Percentiles rank a stretch among this genome's conserved stretches.
phyloP scores from a whole-genome alignment of 306 rosid species.

The Cucumis hystrix region DNA sequence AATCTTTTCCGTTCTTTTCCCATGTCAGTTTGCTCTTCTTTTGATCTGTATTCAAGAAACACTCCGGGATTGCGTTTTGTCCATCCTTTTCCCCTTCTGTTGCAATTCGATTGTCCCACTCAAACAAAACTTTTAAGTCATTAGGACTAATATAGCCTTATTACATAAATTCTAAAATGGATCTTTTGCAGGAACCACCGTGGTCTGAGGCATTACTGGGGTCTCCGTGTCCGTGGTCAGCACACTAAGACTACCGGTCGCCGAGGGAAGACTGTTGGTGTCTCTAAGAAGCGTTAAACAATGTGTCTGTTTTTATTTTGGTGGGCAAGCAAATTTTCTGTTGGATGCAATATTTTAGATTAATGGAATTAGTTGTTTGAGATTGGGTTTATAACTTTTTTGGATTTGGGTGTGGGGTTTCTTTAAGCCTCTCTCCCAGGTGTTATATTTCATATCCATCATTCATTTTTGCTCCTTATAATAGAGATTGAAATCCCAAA shows the following conservation, averaged over 20 bases:
- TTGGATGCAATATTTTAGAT: neutral
- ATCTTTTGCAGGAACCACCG: conserved; percentile 73
- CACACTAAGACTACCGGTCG: conserved; percentile 99
- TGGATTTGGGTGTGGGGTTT: neutral
- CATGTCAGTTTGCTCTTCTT: neutral
- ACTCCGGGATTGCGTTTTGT: neutral
- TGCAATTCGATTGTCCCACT: too few species aligned
- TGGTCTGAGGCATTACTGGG: conserved; percentile 98
- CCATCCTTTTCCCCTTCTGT: neutral
- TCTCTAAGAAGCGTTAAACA: conserved; percentile 82
- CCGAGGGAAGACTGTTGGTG: conserved; percentile 98
- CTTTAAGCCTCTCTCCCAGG: neutral
- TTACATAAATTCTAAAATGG: too few species aligned
- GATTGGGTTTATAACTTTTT: neutral
- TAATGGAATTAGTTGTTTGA: neutral
- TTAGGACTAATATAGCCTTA: neutral
- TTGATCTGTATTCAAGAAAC: neutral
- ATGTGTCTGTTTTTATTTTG: neutral
- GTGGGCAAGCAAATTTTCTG: neutral
- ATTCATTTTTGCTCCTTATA: neutral
- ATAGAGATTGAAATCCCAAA: neutral
- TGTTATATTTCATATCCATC: neutral
- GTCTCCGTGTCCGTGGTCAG: conserved; percentile 99
- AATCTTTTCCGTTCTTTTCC: too few species aligned
- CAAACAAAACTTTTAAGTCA: neutral